These are phyloP conservation scores for Melastoma candidum DNA, from an alignment of 441 rosid species.

Conservation along the genomic window DNA sequence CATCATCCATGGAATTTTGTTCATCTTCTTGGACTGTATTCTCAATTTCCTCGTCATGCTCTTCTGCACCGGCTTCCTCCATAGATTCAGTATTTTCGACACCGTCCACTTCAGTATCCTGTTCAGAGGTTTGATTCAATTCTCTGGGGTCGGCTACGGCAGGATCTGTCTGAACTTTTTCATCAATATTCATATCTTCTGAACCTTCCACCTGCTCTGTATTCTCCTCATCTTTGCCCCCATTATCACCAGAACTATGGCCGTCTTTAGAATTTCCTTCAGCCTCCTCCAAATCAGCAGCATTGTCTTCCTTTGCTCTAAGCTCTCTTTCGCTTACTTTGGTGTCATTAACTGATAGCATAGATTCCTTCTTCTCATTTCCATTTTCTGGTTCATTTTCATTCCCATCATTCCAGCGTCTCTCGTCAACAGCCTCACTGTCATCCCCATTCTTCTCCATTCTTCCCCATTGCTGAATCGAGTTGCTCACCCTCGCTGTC, in stretches of 20 bases:
- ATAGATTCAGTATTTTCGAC: constrained; percentile 31
- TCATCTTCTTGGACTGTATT: constrained; percentile 27
- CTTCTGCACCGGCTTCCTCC: constrained; percentile 49
- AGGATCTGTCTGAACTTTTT: constrained; percentile 63
- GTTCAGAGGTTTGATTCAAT: constrained; percentile 34
- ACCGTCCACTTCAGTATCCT: constrained; percentile 38
- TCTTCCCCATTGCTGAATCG: constrained; percentile 58
- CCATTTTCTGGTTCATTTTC: constrained; percentile 39
- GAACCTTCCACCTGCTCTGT: constrained; percentile 32
- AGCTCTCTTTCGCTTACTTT: constrained; percentile 62
- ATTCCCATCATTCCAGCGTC: constrained; percentile 59
- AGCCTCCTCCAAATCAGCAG: constrained; percentile 30
- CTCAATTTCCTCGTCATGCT: constrained; percentile 38
- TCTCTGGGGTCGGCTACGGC: constrained; percentile 53
- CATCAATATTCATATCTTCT: constrained; percentile 53
- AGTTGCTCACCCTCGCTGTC: constrained; percentile 55
- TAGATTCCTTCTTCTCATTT: constrained; percentile 78
- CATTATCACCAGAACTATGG: constrained; percentile 17
- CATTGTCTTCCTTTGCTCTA: constrained; percentile 73
- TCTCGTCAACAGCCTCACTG: constrained; percentile 71
- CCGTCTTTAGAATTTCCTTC: constrained; percentile 37
- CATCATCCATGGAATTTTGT: constrained; percentile 14
- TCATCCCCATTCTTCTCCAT: constrained; percentile 49
- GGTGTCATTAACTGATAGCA: constrained; percentile 50
- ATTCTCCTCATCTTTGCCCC: constrained; percentile 40